phyloP scores from a whole-genome alignment of 2,329 filamentous ascomycete species.

The Amesomyces nigricolor region DNA sequence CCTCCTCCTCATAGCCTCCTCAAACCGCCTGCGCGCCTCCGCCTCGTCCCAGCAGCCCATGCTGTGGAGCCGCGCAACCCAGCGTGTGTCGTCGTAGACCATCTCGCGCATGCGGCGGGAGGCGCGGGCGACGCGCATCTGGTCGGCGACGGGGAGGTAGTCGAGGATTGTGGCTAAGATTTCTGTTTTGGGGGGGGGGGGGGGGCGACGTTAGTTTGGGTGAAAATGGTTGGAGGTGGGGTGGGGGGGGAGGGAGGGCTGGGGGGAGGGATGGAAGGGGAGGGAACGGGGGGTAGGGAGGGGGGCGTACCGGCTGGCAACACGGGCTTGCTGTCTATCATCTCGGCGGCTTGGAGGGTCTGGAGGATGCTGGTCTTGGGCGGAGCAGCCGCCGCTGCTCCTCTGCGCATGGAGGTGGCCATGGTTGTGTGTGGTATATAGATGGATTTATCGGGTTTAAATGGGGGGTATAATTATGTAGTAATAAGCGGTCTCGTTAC shows the following conservation, averaged over 20 bases:
- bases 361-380: conserved; percentile 54
- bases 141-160: conserved; percentile 77
- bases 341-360: conserved; percentile 72
- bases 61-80: conserved; percentile 77
- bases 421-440: conserved; percentile 27
- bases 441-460: neutral
- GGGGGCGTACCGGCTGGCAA: conserved; percentile 68
- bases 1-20: conserved; percentile 52
- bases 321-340: conserved; percentile 70
- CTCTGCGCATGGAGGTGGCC: conserved; percentile 40
- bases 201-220: too few relatives aligned
- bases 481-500: neutral
- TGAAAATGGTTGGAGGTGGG: too few relatives aligned
- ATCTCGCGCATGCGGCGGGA: conserved; percentile 90
- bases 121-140: conserved; percentile 76
- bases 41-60: conserved; percentile 92
- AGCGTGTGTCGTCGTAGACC: conserved; percentile 96
- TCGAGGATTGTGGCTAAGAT: conserved; percentile 84
- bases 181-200: conserved; percentile 54
- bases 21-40: conserved; percentile 75
- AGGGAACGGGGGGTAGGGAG: neutral
- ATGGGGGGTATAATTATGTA: neutral
- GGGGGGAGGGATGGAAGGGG: neutral
- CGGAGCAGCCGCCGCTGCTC: conserved; percentile 6
- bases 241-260: too few relatives aligned